A percentile compares a stretch with the other conserved stretches of the same genome.
These are phyloP conservation scores for Quercus ilex DNA, from an alignment of 306 rosid species.

Conservation along the genomic window DNA sequence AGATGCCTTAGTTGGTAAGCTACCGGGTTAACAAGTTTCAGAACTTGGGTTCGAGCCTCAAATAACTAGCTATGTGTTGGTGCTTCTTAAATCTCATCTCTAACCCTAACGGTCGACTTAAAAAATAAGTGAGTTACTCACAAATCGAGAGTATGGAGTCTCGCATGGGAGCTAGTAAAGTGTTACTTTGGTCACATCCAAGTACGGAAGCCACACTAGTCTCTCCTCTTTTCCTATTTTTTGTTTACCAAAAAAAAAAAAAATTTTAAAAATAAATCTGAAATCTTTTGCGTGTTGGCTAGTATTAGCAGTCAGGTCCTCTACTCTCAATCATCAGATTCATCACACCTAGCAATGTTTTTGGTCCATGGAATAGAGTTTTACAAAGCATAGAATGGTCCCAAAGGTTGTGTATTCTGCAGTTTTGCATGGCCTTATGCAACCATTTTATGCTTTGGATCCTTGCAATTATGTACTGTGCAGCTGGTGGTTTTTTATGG, in stretches of 20 bases:
- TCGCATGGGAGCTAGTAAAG: rapidly evolving
- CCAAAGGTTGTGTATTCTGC: not conserved
- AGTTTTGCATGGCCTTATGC: constrained; percentile 6
- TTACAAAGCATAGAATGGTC: not conserved
- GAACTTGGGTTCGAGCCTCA: rapidly evolving
- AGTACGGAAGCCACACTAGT: rapidly evolving
- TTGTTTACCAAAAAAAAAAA: no score
- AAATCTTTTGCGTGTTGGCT: no score
- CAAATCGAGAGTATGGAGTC: rapidly evolving
- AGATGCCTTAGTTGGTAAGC: no score
- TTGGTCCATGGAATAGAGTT: not conserved
- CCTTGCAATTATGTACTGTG: not conserved
- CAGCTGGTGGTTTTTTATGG: not conserved
- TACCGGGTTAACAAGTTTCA: no score
- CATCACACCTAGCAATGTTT: no score
- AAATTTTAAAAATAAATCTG: no score
- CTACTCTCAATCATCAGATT: no score
- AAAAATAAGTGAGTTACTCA: no score
- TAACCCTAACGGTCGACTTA: rapidly evolving
- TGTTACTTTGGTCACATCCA: rapidly evolving
- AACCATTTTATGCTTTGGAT: constrained; percentile 2
- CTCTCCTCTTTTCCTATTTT: rapidly evolving
- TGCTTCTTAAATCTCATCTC: rapidly evolving
- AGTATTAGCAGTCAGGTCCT: no score
- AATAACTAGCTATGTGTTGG: rapidly evolving